phyloP scores from a whole-genome alignment of 176 grass and related monocot genomes.

The Aegilops speltoides region DNA sequence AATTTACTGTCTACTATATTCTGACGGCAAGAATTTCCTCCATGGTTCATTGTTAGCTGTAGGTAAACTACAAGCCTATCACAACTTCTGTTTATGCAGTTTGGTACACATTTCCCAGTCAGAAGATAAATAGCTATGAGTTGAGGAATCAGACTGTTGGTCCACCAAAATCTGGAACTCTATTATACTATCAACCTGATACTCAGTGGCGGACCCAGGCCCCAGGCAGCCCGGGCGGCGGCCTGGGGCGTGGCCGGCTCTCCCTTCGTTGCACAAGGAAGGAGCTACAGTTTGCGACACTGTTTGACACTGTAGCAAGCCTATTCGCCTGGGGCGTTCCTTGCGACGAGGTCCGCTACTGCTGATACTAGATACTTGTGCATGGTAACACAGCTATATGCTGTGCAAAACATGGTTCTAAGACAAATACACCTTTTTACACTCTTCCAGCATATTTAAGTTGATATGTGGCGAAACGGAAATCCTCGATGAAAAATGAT shows the following conservation, averaged over 20 bases:
- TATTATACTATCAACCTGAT: background rate
- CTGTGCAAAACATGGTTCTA: background rate
- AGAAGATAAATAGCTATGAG: background rate
- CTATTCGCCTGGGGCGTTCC: too few relatives aligned
- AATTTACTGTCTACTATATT: background rate
- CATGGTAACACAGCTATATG: background rate
- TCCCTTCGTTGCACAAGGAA: too few relatives aligned
- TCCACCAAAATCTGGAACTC: background rate
- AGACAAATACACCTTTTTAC: background rate
- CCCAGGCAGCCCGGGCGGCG: too few relatives aligned
- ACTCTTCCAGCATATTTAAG: background rate
- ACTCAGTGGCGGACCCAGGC: too few relatives aligned
- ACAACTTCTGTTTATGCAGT: conserved; percentile 8
- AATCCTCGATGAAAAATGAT: background rate
- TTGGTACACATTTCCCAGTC: background rate
- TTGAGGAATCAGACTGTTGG: background rate
- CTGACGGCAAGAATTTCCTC: background rate
- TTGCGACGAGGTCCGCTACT: too few relatives aligned
- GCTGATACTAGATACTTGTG: background rate
- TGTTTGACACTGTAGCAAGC: too few relatives aligned
- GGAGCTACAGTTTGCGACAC: too few relatives aligned
- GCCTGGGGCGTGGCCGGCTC: too few relatives aligned
- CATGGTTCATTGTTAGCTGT: background rate
- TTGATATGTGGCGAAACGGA: background rate
- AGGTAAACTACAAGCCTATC: background rate